Evolutionary conservation across 140 eudicot genomes (phyloP).

Genomic region (Senecio squalidus): DNA sequence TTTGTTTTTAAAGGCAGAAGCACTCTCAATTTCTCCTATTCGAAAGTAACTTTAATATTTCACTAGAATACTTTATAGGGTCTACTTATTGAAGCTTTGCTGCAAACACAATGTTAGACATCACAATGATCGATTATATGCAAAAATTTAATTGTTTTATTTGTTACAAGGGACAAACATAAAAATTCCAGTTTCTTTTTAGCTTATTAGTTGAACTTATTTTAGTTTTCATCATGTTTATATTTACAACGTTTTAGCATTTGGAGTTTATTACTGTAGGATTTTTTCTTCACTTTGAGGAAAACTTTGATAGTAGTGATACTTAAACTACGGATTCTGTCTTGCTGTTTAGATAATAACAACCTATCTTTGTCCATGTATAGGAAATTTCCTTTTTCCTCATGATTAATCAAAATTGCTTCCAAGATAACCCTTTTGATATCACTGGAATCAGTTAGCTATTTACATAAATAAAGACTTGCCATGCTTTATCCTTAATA

Average conservation of each 20-base stretch:
- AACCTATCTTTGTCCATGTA: background rate
- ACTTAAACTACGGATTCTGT: background rate
- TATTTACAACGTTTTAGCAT: no score
- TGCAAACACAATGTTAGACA: no score
- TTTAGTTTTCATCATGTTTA: no score
- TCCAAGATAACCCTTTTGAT: background rate
- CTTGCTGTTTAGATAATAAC: background rate
- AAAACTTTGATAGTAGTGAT: background rate
- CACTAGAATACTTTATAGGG: no score
- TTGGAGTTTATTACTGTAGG: no score
- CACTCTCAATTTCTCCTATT: background rate
- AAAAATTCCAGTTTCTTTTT: no score
- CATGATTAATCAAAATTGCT: background rate
- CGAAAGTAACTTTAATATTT: no score
- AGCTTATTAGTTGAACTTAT: no score
- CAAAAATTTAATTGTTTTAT: background rate
- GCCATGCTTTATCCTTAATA: constrained; percentile 8
- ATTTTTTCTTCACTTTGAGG: background rate
- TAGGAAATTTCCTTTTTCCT: background rate
- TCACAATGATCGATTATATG: no score
- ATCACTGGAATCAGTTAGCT: background rate
- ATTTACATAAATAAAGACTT: background rate
- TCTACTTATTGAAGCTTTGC: no score
- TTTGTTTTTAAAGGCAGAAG: no score
- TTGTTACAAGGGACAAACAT: no score